These are phyloP conservation scores for Phytophthora fragariaefolia DNA, from an alignment of 352 stramenopile genomes.

Conservation along the genomic window DNA sequence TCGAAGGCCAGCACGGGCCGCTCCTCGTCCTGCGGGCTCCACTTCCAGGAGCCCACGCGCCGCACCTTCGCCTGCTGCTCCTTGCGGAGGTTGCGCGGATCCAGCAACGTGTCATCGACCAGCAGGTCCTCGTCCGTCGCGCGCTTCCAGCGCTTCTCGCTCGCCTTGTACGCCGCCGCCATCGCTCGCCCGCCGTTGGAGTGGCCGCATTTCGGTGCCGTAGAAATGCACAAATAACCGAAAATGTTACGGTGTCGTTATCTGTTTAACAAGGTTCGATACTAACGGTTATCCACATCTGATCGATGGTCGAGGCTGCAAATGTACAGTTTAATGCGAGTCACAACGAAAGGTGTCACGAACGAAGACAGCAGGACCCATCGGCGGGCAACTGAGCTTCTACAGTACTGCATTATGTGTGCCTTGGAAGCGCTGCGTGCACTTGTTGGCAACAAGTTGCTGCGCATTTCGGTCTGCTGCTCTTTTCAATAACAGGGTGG, in stretches of 20 bases:
- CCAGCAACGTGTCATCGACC: constrained; percentile 45
- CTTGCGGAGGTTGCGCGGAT: constrained; percentile 42
- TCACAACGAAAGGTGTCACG: too few species aligned
- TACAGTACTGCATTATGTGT: too few species aligned
- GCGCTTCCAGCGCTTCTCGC: constrained; percentile 81
- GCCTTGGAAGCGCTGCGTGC: too few species aligned
- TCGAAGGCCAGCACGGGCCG: constrained; percentile 62
- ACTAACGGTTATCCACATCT: not conserved
- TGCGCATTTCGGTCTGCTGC: too few species aligned
- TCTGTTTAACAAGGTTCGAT: not conserved
- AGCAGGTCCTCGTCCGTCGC: constrained; percentile 34
- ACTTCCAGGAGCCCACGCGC: constrained; percentile 49
- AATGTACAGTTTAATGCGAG: too few species aligned
- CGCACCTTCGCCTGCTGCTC: constrained; percentile 42
- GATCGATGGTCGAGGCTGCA: too few species aligned
- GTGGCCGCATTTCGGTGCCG: constrained; percentile 1
- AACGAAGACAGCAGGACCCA: too few species aligned
- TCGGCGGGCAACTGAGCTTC: too few species aligned
- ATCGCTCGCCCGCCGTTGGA: constrained; percentile 13
- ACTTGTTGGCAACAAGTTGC: too few species aligned
- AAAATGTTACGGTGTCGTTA: not conserved
- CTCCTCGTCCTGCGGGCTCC: constrained; percentile 21
- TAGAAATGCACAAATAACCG: constrained; percentile 6
- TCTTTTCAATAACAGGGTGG: too few species aligned
- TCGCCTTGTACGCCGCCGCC: constrained; percentile 63